Evolutionary conservation across 345 rosid species (phyloP), one percentile per base, ranked within the genome.

Genomic region (Citropsis articulata): DNA sequence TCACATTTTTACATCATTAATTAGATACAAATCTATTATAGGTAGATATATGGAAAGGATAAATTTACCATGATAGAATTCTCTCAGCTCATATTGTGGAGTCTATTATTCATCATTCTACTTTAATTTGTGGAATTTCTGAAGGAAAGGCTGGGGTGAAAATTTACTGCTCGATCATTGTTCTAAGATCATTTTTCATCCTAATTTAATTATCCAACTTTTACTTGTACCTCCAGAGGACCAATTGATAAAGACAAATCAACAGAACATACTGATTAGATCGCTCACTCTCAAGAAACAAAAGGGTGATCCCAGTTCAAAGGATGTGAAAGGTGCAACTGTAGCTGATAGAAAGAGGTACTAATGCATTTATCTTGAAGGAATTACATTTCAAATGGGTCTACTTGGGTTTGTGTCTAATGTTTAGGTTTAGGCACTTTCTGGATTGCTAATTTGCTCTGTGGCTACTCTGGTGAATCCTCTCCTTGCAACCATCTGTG

Each of bases 231-330:
- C 50, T 83, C 24, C 91, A 92, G 99, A 87, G 80, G 87, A 83
- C 61, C 99, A 93, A 81, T 82, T 77, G 76, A 92, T 95, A 85
- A 90, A 87, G 85, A 95, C 99, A 48, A 90, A 95, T 81, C 98
- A 89, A 88, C 90, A 91, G 75, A 95, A 95, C 82, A 95, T 93
- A 84, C 80, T 95, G 76, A 93, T 95, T 75, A 88, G 99, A 86
- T 90, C 99, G 1, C 99, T 95, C 69, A 83, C 86, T 78, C 81
- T 93, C 50, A 90, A 85, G 88, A 91, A 89, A 79, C 95, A 86
- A 69, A 93, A 84, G 84, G 86, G 87, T 61, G 93, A 91, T 77
- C 80, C 93, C 68, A 81, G 84, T 79, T 86, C 88, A 4, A 94
- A 90, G 85, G 91, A 82, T 40, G 84, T 73, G 21, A 93, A 91